Evolutionary conservation across 2,329 filamentous ascomycete species (phyloP), one percentile per base, ranked within the genome.

Genomic region (Fusarium domesticum): DNA sequence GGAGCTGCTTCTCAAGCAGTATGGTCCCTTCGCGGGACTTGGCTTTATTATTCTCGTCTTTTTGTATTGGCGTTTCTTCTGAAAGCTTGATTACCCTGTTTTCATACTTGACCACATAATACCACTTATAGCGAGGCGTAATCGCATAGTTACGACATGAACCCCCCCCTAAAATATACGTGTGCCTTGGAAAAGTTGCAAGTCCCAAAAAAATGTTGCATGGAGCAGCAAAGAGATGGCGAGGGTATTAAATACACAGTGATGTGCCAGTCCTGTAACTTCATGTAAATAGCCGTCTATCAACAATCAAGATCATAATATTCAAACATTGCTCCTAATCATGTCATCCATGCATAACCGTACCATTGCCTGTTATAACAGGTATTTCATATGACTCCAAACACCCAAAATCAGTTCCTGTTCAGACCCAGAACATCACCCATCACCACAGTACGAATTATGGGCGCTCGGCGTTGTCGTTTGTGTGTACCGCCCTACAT

Each of bases 1-100:
- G 95, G 92, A 98, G 68, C 72, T 97, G 66, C 73, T 98, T 65
- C 56, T 97, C 50, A 96, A 96, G 76, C 92, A 96, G 81, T 98
- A 97, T 64, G 93, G 90, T 1, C 93, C 93, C 3, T 84, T 97
- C 69, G 92, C 80, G 19, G 89, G 78, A 3, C 73, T 97, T 45
- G 89, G 79, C 2, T 74, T 96, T 45, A 82, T 97, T 51, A 84
- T 97, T 49, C 66, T 97, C 42, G 67, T 96, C 51, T 90, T 97
- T 69, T 71, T 97, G 50, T 95, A 87, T 78, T 92, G 89, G 86
- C 83, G 90, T 52, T 96, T 97, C 73, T 95, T 96, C 69, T 96
- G 65, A 73, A 43, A 25, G 30, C 18, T 34, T 11, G 37, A 34
- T 54, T 39, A 46, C 45, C 43, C 33, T 50, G 19, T 38, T 50